phyloP scores from a whole-genome alignment of 2,329 filamentous ascomycete genomes.

The Beauveria caledonica region DNA sequence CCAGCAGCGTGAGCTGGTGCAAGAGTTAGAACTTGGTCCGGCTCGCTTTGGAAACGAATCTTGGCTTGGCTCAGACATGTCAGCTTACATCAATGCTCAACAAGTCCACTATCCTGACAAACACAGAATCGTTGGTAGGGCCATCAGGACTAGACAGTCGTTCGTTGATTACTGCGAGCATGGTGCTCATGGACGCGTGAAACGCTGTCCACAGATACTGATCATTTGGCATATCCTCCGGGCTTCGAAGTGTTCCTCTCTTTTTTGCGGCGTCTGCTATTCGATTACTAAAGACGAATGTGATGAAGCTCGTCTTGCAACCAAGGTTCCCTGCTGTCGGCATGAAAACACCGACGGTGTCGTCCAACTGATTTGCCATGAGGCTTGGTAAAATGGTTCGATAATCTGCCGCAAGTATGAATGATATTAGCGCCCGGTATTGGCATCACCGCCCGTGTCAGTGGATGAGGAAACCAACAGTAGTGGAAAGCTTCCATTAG shows the following conservation, averaged over 20 bases:
- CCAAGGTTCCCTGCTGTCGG: constrained; percentile 2
- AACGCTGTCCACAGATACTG: constrained; percentile 4
- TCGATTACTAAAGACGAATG: constrained; percentile 7
- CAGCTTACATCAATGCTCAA: constrained; percentile 3
- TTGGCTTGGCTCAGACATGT: background rate
- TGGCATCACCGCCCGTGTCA: background rate
- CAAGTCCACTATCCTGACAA: constrained; percentile 4
- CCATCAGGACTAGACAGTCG: background rate
- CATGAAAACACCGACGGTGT: background rate
- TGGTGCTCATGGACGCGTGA: background rate
- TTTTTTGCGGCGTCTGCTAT: constrained; percentile 6
- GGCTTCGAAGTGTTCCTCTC: background rate
- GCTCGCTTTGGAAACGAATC: background rate
- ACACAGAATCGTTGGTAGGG: background rate
- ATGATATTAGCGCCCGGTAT: background rate
- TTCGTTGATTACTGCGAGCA: constrained; percentile 1
- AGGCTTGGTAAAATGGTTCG: constrained; percentile 3
- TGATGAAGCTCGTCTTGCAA: constrained; percentile 8
- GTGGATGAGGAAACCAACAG: background rate
- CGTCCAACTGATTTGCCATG: background rate
- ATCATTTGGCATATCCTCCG: background rate
- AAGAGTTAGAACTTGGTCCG: background rate
- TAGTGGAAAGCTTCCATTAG: constrained; percentile 3
- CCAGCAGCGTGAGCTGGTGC: background rate
- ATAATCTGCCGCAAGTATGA: background rate